These are phyloP conservation scores for Apiotrichum veenhuisii DNA, from an alignment of 1,284 basidiomycete genomes.

Conservation along the genomic window DNA sequence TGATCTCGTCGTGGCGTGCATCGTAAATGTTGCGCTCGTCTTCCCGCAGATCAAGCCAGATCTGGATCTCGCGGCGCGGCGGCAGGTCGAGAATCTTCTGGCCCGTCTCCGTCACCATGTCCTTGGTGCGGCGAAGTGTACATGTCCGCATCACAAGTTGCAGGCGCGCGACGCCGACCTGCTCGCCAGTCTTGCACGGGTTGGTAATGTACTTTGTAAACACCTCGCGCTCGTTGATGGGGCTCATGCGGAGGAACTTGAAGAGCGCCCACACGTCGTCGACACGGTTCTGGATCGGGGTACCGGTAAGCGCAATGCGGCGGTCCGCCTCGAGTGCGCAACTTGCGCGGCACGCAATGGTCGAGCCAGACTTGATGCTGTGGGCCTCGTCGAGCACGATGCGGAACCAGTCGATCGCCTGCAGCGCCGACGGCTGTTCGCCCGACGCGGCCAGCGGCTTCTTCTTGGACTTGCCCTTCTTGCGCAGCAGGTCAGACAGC, in stretches of 20 bases:
- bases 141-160: slow-evolving; percentile 97
- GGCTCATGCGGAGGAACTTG: slow-evolving; percentile 88
- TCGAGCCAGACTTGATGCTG: slow-evolving; percentile 92
- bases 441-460: slow-evolving; percentile 46
- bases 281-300: slow-evolving; percentile 97
- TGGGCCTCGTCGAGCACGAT: slow-evolving; percentile 98
- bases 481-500: slow-evolving; percentile 53
- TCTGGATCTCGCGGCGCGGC: slow-evolving; percentile 76
- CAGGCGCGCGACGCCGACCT: slow-evolving; percentile 85
- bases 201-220: slow-evolving; percentile 93
- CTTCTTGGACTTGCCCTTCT: slow-evolving; percentile 38
- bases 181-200: slow-evolving; percentile 85
- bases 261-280: slow-evolving; percentile 96
- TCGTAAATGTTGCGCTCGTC: slow-evolving; percentile 84
- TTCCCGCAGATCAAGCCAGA: slow-evolving; percentile 76
- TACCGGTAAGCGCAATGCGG: slow-evolving; percentile 89
- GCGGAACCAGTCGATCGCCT: slow-evolving; percentile 95
- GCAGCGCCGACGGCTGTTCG: slow-evolving; percentile 79
- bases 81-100: slow-evolving; percentile 81
- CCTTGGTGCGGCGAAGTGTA: slow-evolving; percentile 93
- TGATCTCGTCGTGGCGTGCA: slow-evolving; percentile 59
- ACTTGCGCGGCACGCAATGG: slow-evolving; percentile 88
- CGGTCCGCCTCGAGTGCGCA: slow-evolving; percentile 93
- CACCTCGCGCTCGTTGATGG: slow-evolving; percentile 85
- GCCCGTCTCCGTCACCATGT: slow-evolving; percentile 75